Evolutionary conservation across 192 early-diverging fungal genomes (phyloP).

Genomic region (Backusella liffmaniae): DNA sequence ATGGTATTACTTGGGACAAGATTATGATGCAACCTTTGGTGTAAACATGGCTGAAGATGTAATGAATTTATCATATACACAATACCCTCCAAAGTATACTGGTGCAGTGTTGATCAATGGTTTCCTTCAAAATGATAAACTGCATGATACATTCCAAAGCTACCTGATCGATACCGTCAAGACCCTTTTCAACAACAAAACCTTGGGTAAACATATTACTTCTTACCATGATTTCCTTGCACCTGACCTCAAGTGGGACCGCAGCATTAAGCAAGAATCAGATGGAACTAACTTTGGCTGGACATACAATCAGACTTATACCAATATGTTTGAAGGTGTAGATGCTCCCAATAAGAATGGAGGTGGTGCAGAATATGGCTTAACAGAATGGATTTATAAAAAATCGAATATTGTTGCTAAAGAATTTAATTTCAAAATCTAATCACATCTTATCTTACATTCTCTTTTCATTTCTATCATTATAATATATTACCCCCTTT

Average conservation of each 20-base stretch:
- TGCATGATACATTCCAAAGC: conserved; percentile 34
- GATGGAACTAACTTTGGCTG: conserved; percentile 44
- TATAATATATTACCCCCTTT: background rate
- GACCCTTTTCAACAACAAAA: conserved; percentile 45
- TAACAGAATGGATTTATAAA: conserved; percentile 41
- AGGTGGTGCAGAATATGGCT: conserved; percentile 41
- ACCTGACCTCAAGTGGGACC: conserved; percentile 51
- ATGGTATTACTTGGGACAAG: conserved; percentile 47
- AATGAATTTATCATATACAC: conserved; percentile 34
- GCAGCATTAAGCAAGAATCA: conserved; percentile 41
- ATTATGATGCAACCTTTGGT: conserved; percentile 52
- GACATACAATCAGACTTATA: conserved; percentile 29
- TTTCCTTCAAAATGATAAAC: conserved; percentile 41
- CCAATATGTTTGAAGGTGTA: conserved; percentile 34
- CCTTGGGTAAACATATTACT: conserved; percentile 33
- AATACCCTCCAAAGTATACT: conserved; percentile 32
- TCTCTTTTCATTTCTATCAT: background rate
- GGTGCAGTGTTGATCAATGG: conserved; percentile 44
- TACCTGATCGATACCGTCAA: conserved; percentile 43
- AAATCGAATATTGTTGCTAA: conserved; percentile 33
- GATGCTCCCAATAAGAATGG: conserved; percentile 8
- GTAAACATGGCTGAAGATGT: conserved; percentile 29
- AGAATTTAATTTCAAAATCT: background rate
- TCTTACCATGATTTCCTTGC: conserved; percentile 40
- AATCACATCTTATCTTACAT: background rate